Percentiles rank a stretch among this genome's conserved stretches.
These are phyloP conservation scores for Rhizodiscina lignyota DNA, from an alignment of 495 filamentous ascomycete species.

Conservation along the genomic window DNA sequence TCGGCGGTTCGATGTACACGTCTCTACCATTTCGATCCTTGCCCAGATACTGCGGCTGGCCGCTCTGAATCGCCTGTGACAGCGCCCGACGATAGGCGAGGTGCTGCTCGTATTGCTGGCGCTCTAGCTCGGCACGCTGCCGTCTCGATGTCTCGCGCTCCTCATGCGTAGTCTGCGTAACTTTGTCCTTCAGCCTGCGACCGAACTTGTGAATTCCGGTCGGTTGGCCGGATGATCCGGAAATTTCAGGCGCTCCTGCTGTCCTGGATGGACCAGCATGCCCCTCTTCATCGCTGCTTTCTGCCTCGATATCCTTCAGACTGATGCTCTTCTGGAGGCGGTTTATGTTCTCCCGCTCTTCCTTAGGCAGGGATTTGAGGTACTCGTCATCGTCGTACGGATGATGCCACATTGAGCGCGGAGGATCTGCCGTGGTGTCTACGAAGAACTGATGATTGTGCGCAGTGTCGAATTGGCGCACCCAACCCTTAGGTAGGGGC, in stretches of 20 bases:
- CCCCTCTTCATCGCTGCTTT: slow-evolving; percentile 26
- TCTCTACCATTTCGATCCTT: slow-evolving; percentile 28
- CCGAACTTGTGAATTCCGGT: slow-evolving; percentile 21
- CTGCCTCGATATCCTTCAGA: slow-evolving; percentile 23
- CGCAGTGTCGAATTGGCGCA: slow-evolving; percentile 27
- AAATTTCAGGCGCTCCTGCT: neutral
- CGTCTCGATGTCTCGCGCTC: slow-evolving; percentile 22
- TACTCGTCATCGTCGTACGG: slow-evolving; percentile 34
- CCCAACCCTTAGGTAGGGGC: too few species aligned
- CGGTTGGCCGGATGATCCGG: slow-evolving; percentile 4
- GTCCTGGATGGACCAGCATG: slow-evolving; percentile 6
- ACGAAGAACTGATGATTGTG: slow-evolving; percentile 34
- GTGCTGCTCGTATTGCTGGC: slow-evolving; percentile 22
- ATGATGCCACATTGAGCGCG: slow-evolving; percentile 32
- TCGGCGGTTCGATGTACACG: slow-evolving; percentile 30
- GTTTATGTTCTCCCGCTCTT: slow-evolving; percentile 23
- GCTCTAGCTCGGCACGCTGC: slow-evolving; percentile 25
- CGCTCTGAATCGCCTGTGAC: slow-evolving; percentile 23
- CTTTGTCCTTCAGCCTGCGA: slow-evolving; percentile 29
- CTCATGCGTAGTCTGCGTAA: slow-evolving; percentile 28
- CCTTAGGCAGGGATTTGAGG: slow-evolving; percentile 20
- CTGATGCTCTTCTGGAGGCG: slow-evolving; percentile 18
- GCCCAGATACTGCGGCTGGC: slow-evolving; percentile 28
- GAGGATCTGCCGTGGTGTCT: slow-evolving; percentile 27
- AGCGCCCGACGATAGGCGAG: slow-evolving; percentile 22